Evolutionary conservation across 805 yeast species (phyloP).

Genomic region (Pichia ethanolica): DNA sequence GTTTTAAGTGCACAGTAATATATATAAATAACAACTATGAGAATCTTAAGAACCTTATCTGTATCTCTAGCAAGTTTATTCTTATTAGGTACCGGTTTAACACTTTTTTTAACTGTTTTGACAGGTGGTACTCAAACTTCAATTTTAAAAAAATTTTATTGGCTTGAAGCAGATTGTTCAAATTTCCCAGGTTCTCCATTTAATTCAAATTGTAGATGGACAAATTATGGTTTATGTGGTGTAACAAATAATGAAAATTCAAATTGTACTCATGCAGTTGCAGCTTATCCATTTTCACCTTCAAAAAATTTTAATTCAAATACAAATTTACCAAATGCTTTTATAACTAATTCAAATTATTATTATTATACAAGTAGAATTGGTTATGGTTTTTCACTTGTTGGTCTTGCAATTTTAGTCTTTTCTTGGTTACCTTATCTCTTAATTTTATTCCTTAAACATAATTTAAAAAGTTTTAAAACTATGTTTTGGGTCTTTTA

Average conservation of each 20-base stretch:
- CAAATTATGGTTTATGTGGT: conserved; percentile 59
- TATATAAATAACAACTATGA: background rate
- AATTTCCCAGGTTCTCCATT: conserved; percentile 40
- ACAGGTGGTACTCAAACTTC: conserved; percentile 52
- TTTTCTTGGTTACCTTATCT: conserved; percentile 36
- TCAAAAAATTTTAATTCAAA: conserved; percentile 54
- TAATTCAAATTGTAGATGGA: conserved; percentile 58
- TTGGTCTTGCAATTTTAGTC: conserved; percentile 49
- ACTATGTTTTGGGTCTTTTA: conserved; percentile 8
- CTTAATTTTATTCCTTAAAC: conserved; percentile 7
- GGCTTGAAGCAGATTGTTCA: conserved; percentile 71
- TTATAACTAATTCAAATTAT: conserved; percentile 40
- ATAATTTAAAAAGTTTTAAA: background rate
- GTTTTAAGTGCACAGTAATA: too few relatives aligned
- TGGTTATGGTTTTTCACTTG: conserved; percentile 55
- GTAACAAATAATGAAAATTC: conserved; percentile 35
- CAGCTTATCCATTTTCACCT: conserved; percentile 88
- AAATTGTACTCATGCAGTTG: conserved; percentile 45
- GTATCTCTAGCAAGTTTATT: conserved; percentile 6
- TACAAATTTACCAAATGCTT: conserved; percentile 45
- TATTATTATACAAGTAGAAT: conserved; percentile 64
- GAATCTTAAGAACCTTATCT: background rate
- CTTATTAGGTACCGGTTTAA: conserved; percentile 36
- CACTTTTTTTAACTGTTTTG: conserved; percentile 56
- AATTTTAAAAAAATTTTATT: conserved; percentile 56